Conservation (phyloP, 2,329 filamentous ascomycete genomes). For the Epichloe amarillans region DNA sequence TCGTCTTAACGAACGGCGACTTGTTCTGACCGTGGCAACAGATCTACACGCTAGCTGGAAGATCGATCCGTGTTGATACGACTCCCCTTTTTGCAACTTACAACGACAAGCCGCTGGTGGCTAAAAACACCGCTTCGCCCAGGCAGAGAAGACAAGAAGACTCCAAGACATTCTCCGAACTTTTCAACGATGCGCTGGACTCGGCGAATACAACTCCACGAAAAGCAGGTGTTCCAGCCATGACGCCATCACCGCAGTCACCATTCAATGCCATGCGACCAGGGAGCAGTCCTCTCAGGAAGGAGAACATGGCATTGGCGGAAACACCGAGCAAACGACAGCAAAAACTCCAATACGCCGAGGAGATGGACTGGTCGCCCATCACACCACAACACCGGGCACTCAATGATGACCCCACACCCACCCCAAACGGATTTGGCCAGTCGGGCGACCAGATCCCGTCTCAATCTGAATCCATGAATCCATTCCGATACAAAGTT, state of each 20-base stretch:
- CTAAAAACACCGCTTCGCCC: slow-evolving; percentile 13
- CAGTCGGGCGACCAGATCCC: slow-evolving; percentile 32
- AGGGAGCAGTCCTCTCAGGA: slow-evolving; percentile 3
- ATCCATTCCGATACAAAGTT: slow-evolving; percentile 56
- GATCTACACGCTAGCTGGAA: slow-evolving; percentile 31
- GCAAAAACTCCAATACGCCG: slow-evolving; percentile 25
- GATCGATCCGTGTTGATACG: slow-evolving; percentile 41
- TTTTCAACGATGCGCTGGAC: slow-evolving; percentile 21
- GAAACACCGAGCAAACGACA: slow-evolving; percentile 6
- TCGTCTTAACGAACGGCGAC: background rate
- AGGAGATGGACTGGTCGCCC: slow-evolving; percentile 65
- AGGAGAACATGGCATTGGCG: slow-evolving; percentile 8
- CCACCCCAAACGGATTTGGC: slow-evolving; percentile 23
- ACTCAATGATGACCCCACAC: slow-evolving; percentile 33
- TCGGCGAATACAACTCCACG: slow-evolving; percentile 9
- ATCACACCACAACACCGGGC: slow-evolving; percentile 42
- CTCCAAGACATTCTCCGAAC: slow-evolving; percentile 30
- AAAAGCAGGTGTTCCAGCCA: slow-evolving; percentile 9
- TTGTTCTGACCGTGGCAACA: slow-evolving; percentile 11
- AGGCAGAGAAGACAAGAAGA: slow-evolving; percentile 17
- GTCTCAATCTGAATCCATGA: slow-evolving; percentile 25
- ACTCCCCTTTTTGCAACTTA: slow-evolving; percentile 33
- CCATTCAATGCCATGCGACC: background rate
- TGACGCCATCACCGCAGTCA: slow-evolving; percentile 7
- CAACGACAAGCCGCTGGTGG: slow-evolving; percentile 10